Evolutionary conservation across 1,284 basidiomycete genomes (phyloP).

Genomic region (Cystobasidium sp.): DNA sequence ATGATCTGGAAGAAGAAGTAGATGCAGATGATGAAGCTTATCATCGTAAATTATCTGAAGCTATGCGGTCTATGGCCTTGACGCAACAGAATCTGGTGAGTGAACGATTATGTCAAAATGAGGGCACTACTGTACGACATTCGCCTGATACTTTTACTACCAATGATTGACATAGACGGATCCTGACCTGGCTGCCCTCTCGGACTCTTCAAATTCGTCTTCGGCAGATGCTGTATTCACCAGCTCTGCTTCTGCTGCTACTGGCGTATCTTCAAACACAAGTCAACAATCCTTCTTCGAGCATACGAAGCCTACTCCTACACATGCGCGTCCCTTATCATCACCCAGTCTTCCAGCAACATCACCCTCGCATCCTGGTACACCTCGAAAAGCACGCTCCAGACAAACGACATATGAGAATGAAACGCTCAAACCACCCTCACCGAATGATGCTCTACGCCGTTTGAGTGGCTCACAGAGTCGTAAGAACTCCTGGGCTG

Average conservation of each 20-base stretch:
- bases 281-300: constrained; percentile 45
- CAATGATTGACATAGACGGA: constrained; percentile 42
- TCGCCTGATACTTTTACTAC: constrained; percentile 1
- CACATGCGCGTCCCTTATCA: not conserved
- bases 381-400: constrained; percentile 35
- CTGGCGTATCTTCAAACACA: constrained; percentile 45
- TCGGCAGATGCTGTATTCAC: constrained; percentile 16
- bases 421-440: constrained; percentile 48
- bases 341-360: constrained; percentile 1
- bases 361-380: constrained; percentile 13
- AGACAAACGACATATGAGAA: constrained; percentile 52
- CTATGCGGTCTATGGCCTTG: constrained; percentile 37
- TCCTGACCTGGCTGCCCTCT: constrained; percentile 48
- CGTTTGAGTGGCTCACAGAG: constrained; percentile 22
- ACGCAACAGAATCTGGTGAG: constrained; percentile 15
- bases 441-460: not conserved
- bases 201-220: constrained; percentile 18
- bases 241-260: constrained; percentile 19
- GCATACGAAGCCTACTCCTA: constrained; percentile 22
- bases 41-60: constrained; percentile 21
- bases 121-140: not conserved
- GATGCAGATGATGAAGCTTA: constrained; percentile 45
- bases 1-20: constrained; percentile 60
- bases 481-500: constrained; percentile 64
- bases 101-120: not conserved